phyloP scores from a whole-genome alignment of 441 rosid species.

The Monsonia emarginata region DNA sequence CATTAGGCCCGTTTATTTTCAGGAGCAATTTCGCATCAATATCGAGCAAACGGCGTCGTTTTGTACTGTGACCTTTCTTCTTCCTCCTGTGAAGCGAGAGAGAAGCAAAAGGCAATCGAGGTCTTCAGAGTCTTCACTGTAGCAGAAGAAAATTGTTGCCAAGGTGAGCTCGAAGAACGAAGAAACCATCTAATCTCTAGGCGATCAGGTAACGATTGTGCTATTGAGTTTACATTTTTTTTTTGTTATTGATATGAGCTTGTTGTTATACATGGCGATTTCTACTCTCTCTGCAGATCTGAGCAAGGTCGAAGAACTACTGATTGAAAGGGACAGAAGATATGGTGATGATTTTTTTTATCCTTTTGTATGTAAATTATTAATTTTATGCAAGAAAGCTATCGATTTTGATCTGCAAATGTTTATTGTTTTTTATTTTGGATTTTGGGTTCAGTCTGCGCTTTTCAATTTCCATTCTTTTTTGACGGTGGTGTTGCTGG shows the following conservation, averaged over 20 bases:
- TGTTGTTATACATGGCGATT: neutral
- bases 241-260: neutral
- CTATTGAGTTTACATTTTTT: neutral
- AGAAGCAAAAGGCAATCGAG: neutral
- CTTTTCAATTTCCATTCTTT: constrained; percentile 91
- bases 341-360: neutral
- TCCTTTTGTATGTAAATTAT: neutral
- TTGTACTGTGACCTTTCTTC: too few relatives aligned
- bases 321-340: neutral
- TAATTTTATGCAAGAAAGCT: neutral
- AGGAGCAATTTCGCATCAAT: neutral
- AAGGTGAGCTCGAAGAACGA: neutral
- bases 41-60: neutral
- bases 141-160: neutral
- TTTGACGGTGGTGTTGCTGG: constrained; percentile 77
- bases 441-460: constrained; percentile 48
- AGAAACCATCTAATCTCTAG: neutral
- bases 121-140: neutral
- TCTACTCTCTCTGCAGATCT: neutral
- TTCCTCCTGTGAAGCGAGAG: too few relatives aligned
- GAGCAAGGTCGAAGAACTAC: neutral
- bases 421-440: neutral
- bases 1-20: neutral
- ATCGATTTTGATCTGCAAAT: neutral
- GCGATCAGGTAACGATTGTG: neutral